Conservation (phyloP, 2,329 filamentous ascomycete genomes). For the Penicillium sp. region DNA sequence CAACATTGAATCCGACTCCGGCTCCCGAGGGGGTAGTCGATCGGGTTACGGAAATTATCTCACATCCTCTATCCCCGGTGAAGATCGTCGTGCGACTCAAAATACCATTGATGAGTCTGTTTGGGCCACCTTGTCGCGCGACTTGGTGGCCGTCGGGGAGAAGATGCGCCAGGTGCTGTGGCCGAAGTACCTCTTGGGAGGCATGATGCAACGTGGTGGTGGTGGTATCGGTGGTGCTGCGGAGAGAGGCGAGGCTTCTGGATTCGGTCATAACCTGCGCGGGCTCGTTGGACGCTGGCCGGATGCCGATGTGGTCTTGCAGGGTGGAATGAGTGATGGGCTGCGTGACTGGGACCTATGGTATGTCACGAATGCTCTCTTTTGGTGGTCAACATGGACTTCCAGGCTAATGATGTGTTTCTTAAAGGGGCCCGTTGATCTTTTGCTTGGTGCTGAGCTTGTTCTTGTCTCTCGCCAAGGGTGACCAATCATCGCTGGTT, state of each 20-base stretch:
- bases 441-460: conserved; percentile 89
- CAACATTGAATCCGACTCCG: conserved; percentile 67
- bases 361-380: conserved; percentile 38
- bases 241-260: conserved; percentile 56
- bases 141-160: conserved; percentile 90
- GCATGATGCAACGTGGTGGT: conserved; percentile 59
- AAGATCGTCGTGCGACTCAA: conserved; percentile 82
- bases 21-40: conserved; percentile 43
- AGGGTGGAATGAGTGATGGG: conserved; percentile 79
- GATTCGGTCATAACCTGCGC: conserved; percentile 51
- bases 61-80: conserved; percentile 84
- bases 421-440: conserved; percentile 76
- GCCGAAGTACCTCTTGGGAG: conserved; percentile 84
- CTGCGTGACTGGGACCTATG: conserved; percentile 97
- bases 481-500: conserved; percentile 79
- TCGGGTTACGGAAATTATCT: conserved; percentile 77
- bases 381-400: not conserved
- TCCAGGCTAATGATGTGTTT: not conserved
- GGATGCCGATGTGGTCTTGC: conserved; percentile 64
- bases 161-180: conserved; percentile 98
- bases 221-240: conserved; percentile 54
- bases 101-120: conserved; percentile 97
- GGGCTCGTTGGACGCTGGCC: conserved; percentile 64
- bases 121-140: conserved; percentile 93
- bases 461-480: conserved; percentile 78